Conservation (phyloP, 805 yeast genomes). For the Yarrowia phangngaensis region DNA sequence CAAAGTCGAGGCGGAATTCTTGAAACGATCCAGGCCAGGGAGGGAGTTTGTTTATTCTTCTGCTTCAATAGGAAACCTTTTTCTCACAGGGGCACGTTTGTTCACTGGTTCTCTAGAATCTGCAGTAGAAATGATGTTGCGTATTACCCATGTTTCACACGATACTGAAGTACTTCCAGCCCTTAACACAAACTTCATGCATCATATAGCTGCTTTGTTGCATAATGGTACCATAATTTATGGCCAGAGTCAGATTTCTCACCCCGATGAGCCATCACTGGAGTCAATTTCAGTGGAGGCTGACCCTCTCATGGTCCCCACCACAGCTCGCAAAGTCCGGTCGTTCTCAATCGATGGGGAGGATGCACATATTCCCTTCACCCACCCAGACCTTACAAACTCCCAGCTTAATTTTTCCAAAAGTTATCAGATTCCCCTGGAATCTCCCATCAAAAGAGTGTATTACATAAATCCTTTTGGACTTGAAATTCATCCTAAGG, state of each 20-base stretch:
- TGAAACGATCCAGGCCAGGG: slow-evolving; percentile 59
- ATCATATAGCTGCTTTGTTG: slow-evolving; percentile 76
- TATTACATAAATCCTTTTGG: slow-evolving; percentile 85
- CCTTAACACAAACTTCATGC: slow-evolving; percentile 76
- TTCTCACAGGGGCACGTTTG: slow-evolving; percentile 74
- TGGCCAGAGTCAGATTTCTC: slow-evolving; percentile 92
- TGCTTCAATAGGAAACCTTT: slow-evolving; percentile 82
- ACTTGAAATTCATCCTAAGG: slow-evolving; percentile 74
- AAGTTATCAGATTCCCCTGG: slow-evolving; percentile 52
- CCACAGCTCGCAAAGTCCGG: slow-evolving; percentile 6
- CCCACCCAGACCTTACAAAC: slow-evolving; percentile 69
- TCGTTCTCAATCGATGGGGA: slow-evolving; percentile 40
- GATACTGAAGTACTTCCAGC: slow-evolving; percentile 67
- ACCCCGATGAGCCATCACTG: slow-evolving; percentile 47
- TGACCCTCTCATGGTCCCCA: slow-evolving; percentile 4
- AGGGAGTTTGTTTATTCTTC: slow-evolving; percentile 65
- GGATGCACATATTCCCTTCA: slow-evolving; percentile 65
- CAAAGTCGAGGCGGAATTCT: slow-evolving; percentile 71
- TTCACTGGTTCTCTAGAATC: slow-evolving; percentile 82
- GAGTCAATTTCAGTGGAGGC: slow-evolving; percentile 6
- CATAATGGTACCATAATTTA: slow-evolving; percentile 68
- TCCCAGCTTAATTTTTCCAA: slow-evolving; percentile 69
- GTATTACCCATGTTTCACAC: slow-evolving; percentile 58
- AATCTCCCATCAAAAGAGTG: slow-evolving; percentile 67
- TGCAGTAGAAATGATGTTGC: slow-evolving; percentile 69